Evolutionary conservation across 2,329 filamentous ascomycete species (phyloP), one percentile per base, ranked within the genome.

Genomic region (Penicillium janthinellum): DNA sequence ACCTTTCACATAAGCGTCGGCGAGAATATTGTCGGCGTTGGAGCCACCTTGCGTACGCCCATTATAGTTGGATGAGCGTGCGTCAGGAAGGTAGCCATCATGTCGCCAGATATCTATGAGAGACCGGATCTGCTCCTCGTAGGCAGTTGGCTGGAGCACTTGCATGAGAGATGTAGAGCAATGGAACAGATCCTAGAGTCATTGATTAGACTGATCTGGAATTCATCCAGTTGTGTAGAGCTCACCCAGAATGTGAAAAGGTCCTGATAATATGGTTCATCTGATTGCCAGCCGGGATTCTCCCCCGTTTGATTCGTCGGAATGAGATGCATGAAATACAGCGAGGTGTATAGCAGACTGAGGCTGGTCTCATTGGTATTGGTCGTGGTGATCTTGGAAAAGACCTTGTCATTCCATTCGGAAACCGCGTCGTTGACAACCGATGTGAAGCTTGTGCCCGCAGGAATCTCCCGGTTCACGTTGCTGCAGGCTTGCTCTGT

Each of bases 221-320:
- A 37, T 6, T 7, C 57, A 28, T 37, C 6, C 8, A 3, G 34
- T 6, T 34, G 37, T n/a, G 11, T 38, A 10, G 12, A 5, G 56
- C 66, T 25, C 64, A 74, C 72, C 88, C 89, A 91, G 22, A 88
- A 82, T 0, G 88, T 90, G 68, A 89, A 90, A 15, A 88, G 84
- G 59, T 91, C 88, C 59, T 89, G 86, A 67, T 89, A 91, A 67
- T 89, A 90, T 1, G 88, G 88, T 71, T 91, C 88, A 0, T 70
- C 66, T 1, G 85, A 87, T 1, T 76, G 70, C 88, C 88, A 91
- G 0, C 81, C 73, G 0, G 88, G 88, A 60, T 90, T 91, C 70
- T 91, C 89, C 0, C 87, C 88, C 0, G 88, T 90, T 62, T 87
- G 85, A 69, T 91, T 89, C 0, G 87, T 88, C 0, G 88, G 88